Percentiles rank a stretch among this genome's conserved stretches.
These are phyloP conservation scores for Colletotrichum lindemuthianum DNA, from an alignment of 2,329 filamentous ascomycete species.

Conservation along the genomic window DNA sequence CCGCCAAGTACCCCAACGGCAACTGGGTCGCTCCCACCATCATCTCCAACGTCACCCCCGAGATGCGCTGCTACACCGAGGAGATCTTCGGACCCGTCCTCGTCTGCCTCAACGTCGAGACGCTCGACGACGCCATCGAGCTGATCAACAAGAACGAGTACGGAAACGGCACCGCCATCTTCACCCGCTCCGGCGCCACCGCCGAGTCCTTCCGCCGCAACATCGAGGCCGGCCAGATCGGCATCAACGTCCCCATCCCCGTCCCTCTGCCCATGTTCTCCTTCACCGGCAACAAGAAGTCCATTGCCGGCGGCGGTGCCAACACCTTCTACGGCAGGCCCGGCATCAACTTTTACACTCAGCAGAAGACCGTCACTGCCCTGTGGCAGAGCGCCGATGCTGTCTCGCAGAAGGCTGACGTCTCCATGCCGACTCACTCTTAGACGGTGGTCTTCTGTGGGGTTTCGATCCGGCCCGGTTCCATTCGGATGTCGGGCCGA, in stretches of 20 bases:
- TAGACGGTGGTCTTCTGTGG: constrained; percentile 36
- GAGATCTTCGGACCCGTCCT: constrained; percentile 89
- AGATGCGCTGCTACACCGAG: constrained; percentile 86
- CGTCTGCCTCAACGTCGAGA: constrained; percentile 81
- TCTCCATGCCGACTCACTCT: constrained; percentile 79
- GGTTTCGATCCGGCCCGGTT: constrained; percentile 5
- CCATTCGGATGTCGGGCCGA: background rate
- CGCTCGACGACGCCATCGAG: constrained; percentile 81
- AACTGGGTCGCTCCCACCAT: constrained; percentile 89
- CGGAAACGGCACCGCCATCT: constrained; percentile 87
- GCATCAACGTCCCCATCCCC: constrained; percentile 85
- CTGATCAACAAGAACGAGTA: constrained; percentile 89
- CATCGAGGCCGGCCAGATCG: constrained; percentile 87
- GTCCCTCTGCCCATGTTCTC: constrained; percentile 78
- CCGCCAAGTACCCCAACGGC: constrained; percentile 82
- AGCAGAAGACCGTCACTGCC: constrained; percentile 96
- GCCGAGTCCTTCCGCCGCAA: constrained; percentile 81
- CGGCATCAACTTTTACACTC: constrained; percentile 94
- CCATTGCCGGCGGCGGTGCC: constrained; percentile 88
- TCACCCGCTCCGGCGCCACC: constrained; percentile 80
- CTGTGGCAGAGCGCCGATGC: constrained; percentile 90
- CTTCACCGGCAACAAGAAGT: constrained; percentile 86
- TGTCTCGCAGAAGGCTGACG: constrained; percentile 83
- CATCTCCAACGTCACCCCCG: constrained; percentile 80
- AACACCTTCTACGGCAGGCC: constrained; percentile 96